Evolutionary conservation across 306 rosid species (phyloP), one percentile per base, ranked within the genome.

Genomic region (Neltuma alba): DNA sequence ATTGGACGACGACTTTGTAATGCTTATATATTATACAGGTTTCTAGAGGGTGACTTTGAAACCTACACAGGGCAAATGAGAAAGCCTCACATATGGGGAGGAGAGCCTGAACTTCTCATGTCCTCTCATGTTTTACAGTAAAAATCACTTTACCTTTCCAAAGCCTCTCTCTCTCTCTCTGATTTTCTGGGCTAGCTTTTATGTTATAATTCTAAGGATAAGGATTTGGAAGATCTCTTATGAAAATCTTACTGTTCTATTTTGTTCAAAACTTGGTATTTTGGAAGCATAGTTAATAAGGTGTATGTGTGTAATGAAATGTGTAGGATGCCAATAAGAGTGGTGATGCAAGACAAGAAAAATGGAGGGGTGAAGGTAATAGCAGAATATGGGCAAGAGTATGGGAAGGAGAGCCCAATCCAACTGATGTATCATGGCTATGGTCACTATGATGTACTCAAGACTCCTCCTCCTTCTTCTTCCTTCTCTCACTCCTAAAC

Each of bases 101-200:
- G 98, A 58, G 97, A 92, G 81, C 98, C 97, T 36, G 97, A 94
- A 85, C 85, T 94, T 86, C 92, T 92, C 31, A 92, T 91, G 97
- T 85, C 90, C 71, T 87, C 97, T 5, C 97, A 94, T 81, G 94
- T 91, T 76, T 82, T 92, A 72, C 76, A 45, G 98, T 94, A 90
- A 81, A 81, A 75, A 80, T 72, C 30, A 30, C 37, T 79, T 64
- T 79, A 74, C 69, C 54, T 14, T 45, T 45, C 20, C 16, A 45
- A 45, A 14, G 3, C 20, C 50, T 4, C 4, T 47, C 5, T 47
- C 7, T 47, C 50, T 44, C 3, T 44, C 50, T 44, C 15, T 47
- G 21, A 15, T 15, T 47, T 47, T 45, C 16, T 33, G 4, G 36
- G 36, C 36, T 33, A 33, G 1, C 7, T 45, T 45, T 45, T 48